These are phyloP conservation scores for Phytopythium vexans DNA, from an alignment of 352 stramenopile genomes.

Conservation along the genomic window DNA sequence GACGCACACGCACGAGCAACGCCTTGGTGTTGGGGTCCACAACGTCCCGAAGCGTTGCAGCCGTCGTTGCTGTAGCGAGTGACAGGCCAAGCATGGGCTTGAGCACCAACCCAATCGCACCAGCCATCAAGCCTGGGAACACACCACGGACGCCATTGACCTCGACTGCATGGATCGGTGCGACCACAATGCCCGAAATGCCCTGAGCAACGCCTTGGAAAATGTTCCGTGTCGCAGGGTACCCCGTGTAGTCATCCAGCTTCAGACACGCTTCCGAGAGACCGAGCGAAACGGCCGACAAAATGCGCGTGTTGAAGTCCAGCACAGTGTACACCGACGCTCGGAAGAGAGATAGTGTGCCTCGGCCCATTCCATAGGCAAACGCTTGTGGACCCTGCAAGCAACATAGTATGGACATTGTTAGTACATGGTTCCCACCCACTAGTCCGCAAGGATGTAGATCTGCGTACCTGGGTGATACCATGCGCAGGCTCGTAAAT, in stretches of 20 bases:
- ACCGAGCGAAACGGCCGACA: constrained; percentile 74
- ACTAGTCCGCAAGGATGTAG: neutral
- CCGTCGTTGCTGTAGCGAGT: constrained; percentile 66
- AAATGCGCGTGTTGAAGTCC: constrained; percentile 87
- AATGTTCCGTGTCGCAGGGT: constrained; percentile 80
- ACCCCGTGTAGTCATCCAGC: constrained; percentile 86
- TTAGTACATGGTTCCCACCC: neutral
- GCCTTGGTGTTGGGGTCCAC: constrained; percentile 80
- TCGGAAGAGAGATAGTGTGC: constrained; percentile 80
- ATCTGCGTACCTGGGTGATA: constrained; percentile 45
- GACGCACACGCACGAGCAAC: constrained; percentile 67
- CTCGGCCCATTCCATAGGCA: constrained; percentile 69
- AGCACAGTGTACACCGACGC: constrained; percentile 84
- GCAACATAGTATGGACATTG: neutral
- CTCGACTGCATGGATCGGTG: constrained; percentile 82
- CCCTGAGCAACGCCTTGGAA: constrained; percentile 86
- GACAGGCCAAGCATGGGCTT: constrained; percentile 81
- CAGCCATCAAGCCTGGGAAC: constrained; percentile 71
- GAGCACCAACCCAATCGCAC: constrained; percentile 74
- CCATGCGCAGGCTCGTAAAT: constrained; percentile 78
- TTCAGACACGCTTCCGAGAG: constrained; percentile 84
- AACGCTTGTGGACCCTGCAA: constrained; percentile 71
- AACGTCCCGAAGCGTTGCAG: constrained; percentile 72
- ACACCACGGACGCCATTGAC: constrained; percentile 74
- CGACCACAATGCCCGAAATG: constrained; percentile 80